Evolutionary conservation across 345 rosid species (phyloP).

Genomic region (Hirschfeldia incana): DNA sequence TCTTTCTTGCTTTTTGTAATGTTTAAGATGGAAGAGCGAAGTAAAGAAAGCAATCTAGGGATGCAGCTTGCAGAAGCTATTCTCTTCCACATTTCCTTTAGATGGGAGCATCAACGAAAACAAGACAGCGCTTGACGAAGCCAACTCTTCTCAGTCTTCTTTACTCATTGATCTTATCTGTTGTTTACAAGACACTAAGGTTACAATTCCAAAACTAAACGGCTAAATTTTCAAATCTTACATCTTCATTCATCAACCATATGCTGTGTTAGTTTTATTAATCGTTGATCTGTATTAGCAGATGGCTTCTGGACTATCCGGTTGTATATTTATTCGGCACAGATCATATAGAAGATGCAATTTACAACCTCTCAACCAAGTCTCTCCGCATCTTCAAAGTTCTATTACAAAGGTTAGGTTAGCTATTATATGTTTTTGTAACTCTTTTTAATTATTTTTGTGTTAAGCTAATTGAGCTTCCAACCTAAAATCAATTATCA

Average conservation of each 20-base stretch:
- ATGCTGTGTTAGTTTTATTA: background rate
- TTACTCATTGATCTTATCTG: constrained; percentile 65
- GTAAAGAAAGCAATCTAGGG: constrained; percentile 46
- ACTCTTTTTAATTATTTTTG: background rate
- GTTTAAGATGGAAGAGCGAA: constrained; percentile 60
- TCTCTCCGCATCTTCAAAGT: constrained; percentile 72
- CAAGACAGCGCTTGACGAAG: constrained; percentile 29
- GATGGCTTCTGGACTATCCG: constrained; percentile 96
- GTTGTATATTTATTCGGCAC: constrained; percentile 82
- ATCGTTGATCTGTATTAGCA: constrained; percentile 24
- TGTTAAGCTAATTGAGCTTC: too few species aligned
- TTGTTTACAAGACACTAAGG: constrained; percentile 65
- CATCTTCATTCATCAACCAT: background rate
- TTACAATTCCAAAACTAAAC: constrained; percentile 84
- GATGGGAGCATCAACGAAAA: constrained; percentile 37
- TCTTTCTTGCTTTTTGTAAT: constrained; percentile 25
- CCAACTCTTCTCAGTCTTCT: constrained; percentile 48
- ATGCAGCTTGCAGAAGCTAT: constrained; percentile 63
- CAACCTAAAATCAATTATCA: too few species aligned
- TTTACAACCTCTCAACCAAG: constrained; percentile 83
- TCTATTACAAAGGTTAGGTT: constrained; percentile 10
- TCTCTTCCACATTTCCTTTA: constrained; percentile 52
- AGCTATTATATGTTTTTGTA: background rate
- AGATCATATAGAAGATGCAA: constrained; percentile 75
- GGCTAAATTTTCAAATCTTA: constrained; percentile 51